Percentiles rank a stretch among this genome's conserved stretches.
These are phyloP conservation scores for Pisolithus orientalis DNA, from an alignment of 768 basidiomycete genomes.

Conservation along the genomic window DNA sequence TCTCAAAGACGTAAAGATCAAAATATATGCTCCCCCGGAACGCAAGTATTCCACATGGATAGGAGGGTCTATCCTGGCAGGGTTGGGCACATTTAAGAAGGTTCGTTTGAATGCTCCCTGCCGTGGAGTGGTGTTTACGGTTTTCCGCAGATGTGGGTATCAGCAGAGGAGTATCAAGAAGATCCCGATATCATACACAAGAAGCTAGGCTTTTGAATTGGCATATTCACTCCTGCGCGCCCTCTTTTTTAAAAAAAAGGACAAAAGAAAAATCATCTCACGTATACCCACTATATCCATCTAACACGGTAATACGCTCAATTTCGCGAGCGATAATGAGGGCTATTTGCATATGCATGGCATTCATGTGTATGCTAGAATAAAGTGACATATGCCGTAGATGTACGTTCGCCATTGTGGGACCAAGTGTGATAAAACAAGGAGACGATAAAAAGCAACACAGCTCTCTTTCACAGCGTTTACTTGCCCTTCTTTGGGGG, in stretches of 20 bases:
- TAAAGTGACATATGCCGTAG: slow-evolving; percentile 35
- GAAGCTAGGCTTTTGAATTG: slow-evolving; percentile 71
- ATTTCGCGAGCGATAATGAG: slow-evolving; percentile 19
- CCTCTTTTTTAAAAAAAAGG: slow-evolving; percentile 7
- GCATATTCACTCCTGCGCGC: background rate
- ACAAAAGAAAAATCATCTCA: background rate
- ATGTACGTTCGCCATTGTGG: slow-evolving; percentile 33
- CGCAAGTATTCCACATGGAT: slow-evolving; percentile 98
- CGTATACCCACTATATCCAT: slow-evolving; percentile 28
- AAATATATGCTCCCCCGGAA: slow-evolving; percentile 99
- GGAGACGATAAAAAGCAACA: slow-evolving; percentile 9
- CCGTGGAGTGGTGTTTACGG: background rate
- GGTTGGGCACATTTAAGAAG: slow-evolving; percentile 97
- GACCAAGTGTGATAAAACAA: slow-evolving; percentile 17
- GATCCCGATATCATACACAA: slow-evolving; percentile 98
- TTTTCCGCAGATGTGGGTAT: slow-evolving; percentile 89
- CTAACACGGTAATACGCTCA: slow-evolving; percentile 29
- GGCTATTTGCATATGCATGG: slow-evolving; percentile 21
- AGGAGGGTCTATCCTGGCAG: slow-evolving; percentile 94
- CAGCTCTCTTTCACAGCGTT: slow-evolving; percentile 21
- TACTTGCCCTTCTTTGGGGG: slow-evolving; percentile 92
- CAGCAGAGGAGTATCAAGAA: slow-evolving; percentile 98
- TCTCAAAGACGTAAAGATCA: slow-evolving; percentile 94
- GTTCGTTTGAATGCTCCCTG: slow-evolving; percentile 30
- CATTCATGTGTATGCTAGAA: slow-evolving; percentile 17